Percentiles rank a stretch among this genome's conserved stretches.
phyloP scores from a whole-genome alignment of 2,329 filamentous ascomycete genomes.

The Mycosphaerella sp. region DNA sequence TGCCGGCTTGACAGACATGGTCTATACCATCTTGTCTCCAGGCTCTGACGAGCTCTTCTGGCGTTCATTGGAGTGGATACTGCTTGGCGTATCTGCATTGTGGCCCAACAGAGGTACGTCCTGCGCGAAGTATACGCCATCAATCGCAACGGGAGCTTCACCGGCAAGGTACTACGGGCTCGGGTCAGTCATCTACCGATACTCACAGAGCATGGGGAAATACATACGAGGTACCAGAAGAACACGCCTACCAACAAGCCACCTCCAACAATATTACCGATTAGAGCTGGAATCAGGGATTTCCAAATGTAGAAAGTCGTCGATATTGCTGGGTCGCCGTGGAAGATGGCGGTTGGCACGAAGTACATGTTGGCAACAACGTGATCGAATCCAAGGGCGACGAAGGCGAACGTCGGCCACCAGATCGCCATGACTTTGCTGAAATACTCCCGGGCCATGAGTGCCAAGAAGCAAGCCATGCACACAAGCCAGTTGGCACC shows the following conservation, averaged over 20 bases:
- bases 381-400: constrained; percentile 43
- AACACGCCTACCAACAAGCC: constrained; percentile 47
- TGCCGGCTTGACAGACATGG: not conserved
- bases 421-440: constrained; percentile 53
- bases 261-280: constrained; percentile 53
- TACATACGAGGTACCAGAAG: constrained; percentile 43
- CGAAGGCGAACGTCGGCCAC: constrained; percentile 29
- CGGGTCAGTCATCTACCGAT: not conserved
- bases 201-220: not conserved
- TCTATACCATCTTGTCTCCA: constrained; percentile 16
- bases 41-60: constrained; percentile 14
- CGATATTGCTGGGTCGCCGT: constrained; percentile 40
- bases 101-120: constrained; percentile 12
- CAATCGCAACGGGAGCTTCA: constrained; percentile 14
- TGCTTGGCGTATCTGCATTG: constrained; percentile 3
- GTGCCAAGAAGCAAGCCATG: constrained; percentile 46
- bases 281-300: constrained; percentile 47
- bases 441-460: constrained; percentile 47
- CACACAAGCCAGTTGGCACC: constrained; percentile 54
- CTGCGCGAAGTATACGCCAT: constrained; percentile 13
- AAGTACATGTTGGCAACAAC: constrained; percentile 38
- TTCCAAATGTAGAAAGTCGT: constrained; percentile 54
- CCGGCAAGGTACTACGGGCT: constrained; percentile 11
- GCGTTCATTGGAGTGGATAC: constrained; percentile 9
- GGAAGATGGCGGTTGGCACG: constrained; percentile 46